Conservation (phyloP, 164 flowering plant genomes). For the Tetrastigma voinierianum region DNA sequence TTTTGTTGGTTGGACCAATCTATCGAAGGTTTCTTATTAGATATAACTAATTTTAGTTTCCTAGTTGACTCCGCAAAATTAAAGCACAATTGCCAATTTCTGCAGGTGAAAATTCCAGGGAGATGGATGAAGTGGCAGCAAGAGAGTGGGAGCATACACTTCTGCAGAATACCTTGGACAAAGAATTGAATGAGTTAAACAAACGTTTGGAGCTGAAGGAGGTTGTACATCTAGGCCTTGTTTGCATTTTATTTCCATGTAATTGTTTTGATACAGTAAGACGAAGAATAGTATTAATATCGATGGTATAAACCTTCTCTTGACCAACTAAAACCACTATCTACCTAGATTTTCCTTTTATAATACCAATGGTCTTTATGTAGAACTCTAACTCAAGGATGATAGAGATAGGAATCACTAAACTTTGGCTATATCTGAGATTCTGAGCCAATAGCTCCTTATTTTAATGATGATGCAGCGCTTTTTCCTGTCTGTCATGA, state of each 20-base stretch:
- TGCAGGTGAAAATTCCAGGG: slow-evolving; percentile 56
- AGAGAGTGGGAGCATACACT: slow-evolving; percentile 89
- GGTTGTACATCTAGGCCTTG: slow-evolving; percentile 34
- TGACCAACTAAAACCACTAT: too few relatives aligned
- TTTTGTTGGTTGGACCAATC: background rate
- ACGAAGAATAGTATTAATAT: too few relatives aligned
- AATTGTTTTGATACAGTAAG: background rate
- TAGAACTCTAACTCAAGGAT: too few relatives aligned
- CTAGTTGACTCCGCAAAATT: background rate
- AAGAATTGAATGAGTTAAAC: slow-evolving; percentile 76
- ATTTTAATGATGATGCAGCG: too few relatives aligned
- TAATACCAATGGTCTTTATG: too few relatives aligned
- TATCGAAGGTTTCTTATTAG: background rate
- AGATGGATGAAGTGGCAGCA: slow-evolving; percentile 66
- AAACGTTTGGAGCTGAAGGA: slow-evolving; percentile 82
- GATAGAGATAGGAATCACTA: too few relatives aligned
- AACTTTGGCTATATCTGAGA: too few relatives aligned
- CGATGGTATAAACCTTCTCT: too few relatives aligned
- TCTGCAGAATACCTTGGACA: slow-evolving; percentile 75
- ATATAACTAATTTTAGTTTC: background rate
- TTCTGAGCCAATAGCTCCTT: too few relatives aligned
- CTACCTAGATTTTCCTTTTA: too few relatives aligned
- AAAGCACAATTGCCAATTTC: background rate
- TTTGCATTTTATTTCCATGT: background rate
- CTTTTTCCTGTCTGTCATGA: too few relatives aligned